phyloP scores from a whole-genome alignment of 1,139 yeast species.

The Sugiyamaella paludigena region DNA sequence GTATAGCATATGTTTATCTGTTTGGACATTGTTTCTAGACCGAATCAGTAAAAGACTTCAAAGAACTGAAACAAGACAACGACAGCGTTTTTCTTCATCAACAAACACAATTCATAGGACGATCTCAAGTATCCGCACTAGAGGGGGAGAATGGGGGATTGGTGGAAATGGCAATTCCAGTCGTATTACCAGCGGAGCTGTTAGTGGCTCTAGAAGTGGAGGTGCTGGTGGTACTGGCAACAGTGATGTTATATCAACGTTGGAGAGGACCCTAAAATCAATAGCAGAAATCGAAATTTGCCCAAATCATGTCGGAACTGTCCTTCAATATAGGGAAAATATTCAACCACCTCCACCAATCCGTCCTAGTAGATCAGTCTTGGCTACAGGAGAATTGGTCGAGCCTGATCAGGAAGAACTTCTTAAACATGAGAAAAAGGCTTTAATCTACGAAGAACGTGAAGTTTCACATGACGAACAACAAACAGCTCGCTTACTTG shows the following conservation, averaged over 20 bases:
- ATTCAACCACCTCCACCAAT: conserved; percentile 23
- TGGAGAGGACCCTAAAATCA: no score
- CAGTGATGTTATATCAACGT: no score
- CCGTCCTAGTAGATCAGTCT: conserved; percentile 17
- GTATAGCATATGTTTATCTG: conserved; percentile 1
- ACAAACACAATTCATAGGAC: no score
- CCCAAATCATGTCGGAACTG: conserved; percentile 26
- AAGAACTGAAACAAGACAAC: no score
- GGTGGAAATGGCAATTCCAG: no score
- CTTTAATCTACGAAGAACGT: conserved; percentile 13
- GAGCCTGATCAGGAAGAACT: conserved; percentile 20
- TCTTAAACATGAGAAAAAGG: conserved; percentile 10
- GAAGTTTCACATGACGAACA: conserved; percentile 14
- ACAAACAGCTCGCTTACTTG: conserved; percentile 22
- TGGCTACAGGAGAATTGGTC: conserved; percentile 21
- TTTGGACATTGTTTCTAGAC: neutral
- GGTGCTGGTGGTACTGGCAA: no score
- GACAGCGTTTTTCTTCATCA: no score
- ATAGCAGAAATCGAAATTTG: neutral
- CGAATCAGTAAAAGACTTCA: no score
- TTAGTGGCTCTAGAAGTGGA: no score
- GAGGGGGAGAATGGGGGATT: no score
- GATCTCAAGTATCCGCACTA: no score
- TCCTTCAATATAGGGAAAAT: conserved; percentile 20
- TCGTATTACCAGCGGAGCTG: no score